Conservation (phyloP, 2,329 filamentous ascomycete species). For the Aspergillus sergii region DNA sequence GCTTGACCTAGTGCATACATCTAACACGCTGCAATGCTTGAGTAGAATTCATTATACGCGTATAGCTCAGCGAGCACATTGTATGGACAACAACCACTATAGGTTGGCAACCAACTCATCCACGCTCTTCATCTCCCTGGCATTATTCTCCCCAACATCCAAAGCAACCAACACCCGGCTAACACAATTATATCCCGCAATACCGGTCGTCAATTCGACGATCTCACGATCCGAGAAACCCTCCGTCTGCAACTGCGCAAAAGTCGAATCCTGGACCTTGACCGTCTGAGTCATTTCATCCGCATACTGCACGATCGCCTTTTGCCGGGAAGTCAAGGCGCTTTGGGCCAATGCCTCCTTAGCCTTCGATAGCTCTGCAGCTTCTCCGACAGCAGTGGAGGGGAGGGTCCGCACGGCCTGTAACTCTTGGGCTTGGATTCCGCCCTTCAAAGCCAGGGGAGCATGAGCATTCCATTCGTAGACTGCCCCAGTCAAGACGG, state of each 20-base stretch:
- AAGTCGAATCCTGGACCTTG: constrained; percentile 68
- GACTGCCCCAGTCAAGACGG: constrained; percentile 76
- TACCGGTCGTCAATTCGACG: constrained; percentile 81
- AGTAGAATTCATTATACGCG: neutral
- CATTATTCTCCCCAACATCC: constrained; percentile 60
- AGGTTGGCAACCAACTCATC: constrained; percentile 36
- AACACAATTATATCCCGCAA: constrained; percentile 87
- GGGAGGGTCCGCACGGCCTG: constrained; percentile 58
- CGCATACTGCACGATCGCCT: constrained; percentile 70
- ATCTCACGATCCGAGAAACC: constrained; percentile 72
- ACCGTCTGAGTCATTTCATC: constrained; percentile 82
- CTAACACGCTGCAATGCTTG: neutral
- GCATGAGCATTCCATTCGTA: constrained; percentile 85
- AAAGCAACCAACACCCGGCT: constrained; percentile 82
- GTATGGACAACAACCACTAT: neutral
- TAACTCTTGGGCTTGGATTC: constrained; percentile 44
- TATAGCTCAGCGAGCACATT: neutral
- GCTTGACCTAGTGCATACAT: neutral
- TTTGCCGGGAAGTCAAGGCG: constrained; percentile 61
- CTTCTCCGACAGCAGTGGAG: constrained; percentile 42
- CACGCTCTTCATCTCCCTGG: constrained; percentile 65
- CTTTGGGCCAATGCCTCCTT: constrained; percentile 45
- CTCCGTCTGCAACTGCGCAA: constrained; percentile 59
- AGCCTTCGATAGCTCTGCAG: constrained; percentile 26
- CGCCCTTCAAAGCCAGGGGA: constrained; percentile 57